Conservation (phyloP, 805 yeast genomes). For the Sugiyamaella lignohabitans region DNA sequence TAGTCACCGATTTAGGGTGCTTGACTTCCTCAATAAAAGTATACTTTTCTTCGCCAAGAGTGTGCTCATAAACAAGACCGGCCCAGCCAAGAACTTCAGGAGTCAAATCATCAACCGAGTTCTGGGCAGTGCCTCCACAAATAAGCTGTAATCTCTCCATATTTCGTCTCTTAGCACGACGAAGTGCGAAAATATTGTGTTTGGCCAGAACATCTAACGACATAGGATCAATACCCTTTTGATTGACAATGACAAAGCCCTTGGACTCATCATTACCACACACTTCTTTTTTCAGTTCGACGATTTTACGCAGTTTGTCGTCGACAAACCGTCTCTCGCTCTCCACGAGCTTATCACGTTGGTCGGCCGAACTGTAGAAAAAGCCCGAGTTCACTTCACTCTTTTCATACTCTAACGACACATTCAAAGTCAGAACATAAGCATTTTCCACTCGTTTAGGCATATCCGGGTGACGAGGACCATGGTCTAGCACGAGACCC, state of each 20-base stretch:
- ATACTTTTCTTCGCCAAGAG: slow-evolving; percentile 95
- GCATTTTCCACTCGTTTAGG: slow-evolving; percentile 84
- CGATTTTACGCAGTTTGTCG: slow-evolving; percentile 82
- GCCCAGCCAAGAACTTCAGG: slow-evolving; percentile 79
- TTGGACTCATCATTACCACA: slow-evolving; percentile 66
- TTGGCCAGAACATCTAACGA: slow-evolving; percentile 90
- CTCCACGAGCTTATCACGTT: slow-evolving; percentile 88
- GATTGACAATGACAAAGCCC: slow-evolving; percentile 92
- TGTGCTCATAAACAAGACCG: slow-evolving; percentile 85
- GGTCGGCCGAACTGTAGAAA: slow-evolving; percentile 91
- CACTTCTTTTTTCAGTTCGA: slow-evolving; percentile 88
- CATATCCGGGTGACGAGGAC: slow-evolving; percentile 99
- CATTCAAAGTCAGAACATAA: slow-evolving; percentile 78
- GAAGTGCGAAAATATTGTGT: slow-evolving; percentile 84
- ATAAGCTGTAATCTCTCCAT: slow-evolving; percentile 97
- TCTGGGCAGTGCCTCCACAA: slow-evolving; percentile 97
- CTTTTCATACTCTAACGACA: slow-evolving; percentile 92
- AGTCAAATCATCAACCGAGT: slow-evolving; percentile 86
- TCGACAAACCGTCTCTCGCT: slow-evolving; percentile 93
- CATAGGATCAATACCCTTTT: slow-evolving; percentile 98
- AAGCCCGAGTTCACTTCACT: slow-evolving; percentile 96
- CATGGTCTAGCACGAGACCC: slow-evolving; percentile 94
- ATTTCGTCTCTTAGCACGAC: slow-evolving; percentile 98
- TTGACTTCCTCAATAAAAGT: slow-evolving; percentile 85
- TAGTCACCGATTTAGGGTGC: slow-evolving; percentile 87